Conservation (phyloP, 495 filamentous ascomycete genomes). For the Aspergillus indologenus region DNA sequence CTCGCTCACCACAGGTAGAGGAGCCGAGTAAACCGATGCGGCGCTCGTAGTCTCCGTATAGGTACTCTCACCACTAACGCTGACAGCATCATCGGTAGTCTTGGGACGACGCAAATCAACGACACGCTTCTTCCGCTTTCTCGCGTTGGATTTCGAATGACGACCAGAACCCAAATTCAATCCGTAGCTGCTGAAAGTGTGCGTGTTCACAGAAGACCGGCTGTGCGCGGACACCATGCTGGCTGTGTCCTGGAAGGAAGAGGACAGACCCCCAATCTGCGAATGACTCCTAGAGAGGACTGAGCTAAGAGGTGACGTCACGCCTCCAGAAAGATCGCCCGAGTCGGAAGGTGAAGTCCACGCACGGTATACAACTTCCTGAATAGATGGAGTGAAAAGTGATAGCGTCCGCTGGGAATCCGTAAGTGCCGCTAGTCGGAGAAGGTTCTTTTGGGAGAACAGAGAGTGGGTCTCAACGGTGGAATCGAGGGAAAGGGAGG, state of each 20-base stretch:
- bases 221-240: constrained; percentile 42
- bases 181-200: constrained; percentile 49
- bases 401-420: constrained; percentile 85
- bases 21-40: constrained; percentile 42
- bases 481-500: constrained; percentile 70
- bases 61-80: constrained; percentile 49
- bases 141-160: constrained; percentile 61
- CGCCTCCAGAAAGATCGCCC: constrained; percentile 54
- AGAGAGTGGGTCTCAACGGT: constrained; percentile 73
- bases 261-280: constrained; percentile 54
- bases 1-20: constrained; percentile 40
- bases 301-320: constrained; percentile 52
- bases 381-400: constrained; percentile 77
- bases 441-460: constrained; percentile 87
- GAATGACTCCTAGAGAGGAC: constrained; percentile 59
- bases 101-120: constrained; percentile 77
- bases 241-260: constrained; percentile 49
- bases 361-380: constrained; percentile 83
- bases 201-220: constrained; percentile 31
- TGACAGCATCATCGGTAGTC: constrained; percentile 53
- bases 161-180: constrained; percentile 62
- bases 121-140: constrained; percentile 89
- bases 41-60: constrained; percentile 39
- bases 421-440: constrained; percentile 70
- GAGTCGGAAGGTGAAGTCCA: constrained; percentile 82